Conservation (phyloP, 2,329 filamentous ascomycete genomes). For the Tricladium varicosporioides region DNA sequence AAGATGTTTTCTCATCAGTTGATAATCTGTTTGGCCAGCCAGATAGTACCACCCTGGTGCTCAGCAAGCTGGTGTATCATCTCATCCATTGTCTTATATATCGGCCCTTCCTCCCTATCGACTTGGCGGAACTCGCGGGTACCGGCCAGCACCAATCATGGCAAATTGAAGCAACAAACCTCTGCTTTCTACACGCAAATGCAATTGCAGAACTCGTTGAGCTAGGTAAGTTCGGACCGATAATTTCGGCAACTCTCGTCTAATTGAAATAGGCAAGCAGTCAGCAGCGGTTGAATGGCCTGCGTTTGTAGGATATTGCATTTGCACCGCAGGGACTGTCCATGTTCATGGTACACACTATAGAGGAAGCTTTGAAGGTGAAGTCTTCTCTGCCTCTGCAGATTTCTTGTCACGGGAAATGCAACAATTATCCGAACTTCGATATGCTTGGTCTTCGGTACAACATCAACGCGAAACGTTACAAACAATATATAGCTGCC, state of each 20-base stretch:
- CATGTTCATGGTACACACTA: constrained; percentile 87
- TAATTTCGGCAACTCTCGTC: background rate
- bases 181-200: constrained; percentile 84
- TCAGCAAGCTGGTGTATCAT: constrained; percentile 86
- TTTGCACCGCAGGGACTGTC: constrained; percentile 83
- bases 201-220: constrained; percentile 82
- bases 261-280: constrained; percentile 46
- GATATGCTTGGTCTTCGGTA: constrained; percentile 73
- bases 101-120: constrained; percentile 80
- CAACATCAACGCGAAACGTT: constrained; percentile 79
- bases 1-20: constrained; percentile 74
- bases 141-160: constrained; percentile 84
- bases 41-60: constrained; percentile 74
- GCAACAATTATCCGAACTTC: constrained; percentile 73
- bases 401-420: constrained; percentile 77
- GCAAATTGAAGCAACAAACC: constrained; percentile 88
- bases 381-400: constrained; percentile 57
- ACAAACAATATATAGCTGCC: constrained; percentile 74
- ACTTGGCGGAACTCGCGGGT: constrained; percentile 75
- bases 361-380: constrained; percentile 39
- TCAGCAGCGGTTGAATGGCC: constrained; percentile 79
- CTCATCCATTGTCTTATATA: constrained; percentile 85
- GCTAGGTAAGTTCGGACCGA: constrained; percentile 47
- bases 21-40: constrained; percentile 73
- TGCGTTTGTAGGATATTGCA: constrained; percentile 81